Percentiles rank a stretch among this genome's conserved stretches.
Conservation (phyloP, 78 protist species). For the Tieghemostelium lacteum region DNA sequence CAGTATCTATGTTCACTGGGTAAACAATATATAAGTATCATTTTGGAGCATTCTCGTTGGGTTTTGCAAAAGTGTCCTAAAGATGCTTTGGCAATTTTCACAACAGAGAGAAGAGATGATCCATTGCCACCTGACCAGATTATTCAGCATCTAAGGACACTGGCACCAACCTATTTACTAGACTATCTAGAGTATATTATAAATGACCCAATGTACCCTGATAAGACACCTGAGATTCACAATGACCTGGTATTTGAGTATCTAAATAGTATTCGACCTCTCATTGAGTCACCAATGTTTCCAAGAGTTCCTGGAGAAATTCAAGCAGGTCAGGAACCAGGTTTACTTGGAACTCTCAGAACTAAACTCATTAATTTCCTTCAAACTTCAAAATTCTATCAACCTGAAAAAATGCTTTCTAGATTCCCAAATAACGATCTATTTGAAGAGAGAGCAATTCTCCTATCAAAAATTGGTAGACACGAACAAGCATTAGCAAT, state of each 20-base stretch:
- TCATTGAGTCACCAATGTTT: slow-evolving; percentile 2
- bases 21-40: slow-evolving; percentile 43
- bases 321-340: slow-evolving; percentile 54
- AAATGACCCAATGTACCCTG: slow-evolving; percentile 33
- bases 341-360: slow-evolving; percentile 38
- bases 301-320: slow-evolving; percentile 36
- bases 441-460: slow-evolving; percentile 81
- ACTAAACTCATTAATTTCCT: slow-evolving; percentile 61
- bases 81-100: slow-evolving; percentile 77
- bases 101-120: slow-evolving; percentile 74
- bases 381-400: slow-evolving; percentile 80
- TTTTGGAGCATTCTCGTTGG: slow-evolving; percentile 71
- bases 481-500: slow-evolving; percentile 81
- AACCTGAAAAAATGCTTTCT: slow-evolving; percentile 72
- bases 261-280: slow-evolving; percentile 20
- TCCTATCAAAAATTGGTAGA: slow-evolving; percentile 76
- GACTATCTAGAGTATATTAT: slow-evolving; percentile 75
- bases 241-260: slow-evolving; percentile 75
- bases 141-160: slow-evolving; percentile 57
- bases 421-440: slow-evolving; percentile 81
- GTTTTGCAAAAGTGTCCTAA: slow-evolving; percentile 66
- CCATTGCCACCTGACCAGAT: slow-evolving; percentile 59
- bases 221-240: slow-evolving; percentile 76
- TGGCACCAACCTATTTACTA: slow-evolving; percentile 37
- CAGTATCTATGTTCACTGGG: slow-evolving; percentile 63